Conservation (phyloP, 2,329 filamentous ascomycete genomes). For the Magnaporthiopsis rhizophila region DNA sequence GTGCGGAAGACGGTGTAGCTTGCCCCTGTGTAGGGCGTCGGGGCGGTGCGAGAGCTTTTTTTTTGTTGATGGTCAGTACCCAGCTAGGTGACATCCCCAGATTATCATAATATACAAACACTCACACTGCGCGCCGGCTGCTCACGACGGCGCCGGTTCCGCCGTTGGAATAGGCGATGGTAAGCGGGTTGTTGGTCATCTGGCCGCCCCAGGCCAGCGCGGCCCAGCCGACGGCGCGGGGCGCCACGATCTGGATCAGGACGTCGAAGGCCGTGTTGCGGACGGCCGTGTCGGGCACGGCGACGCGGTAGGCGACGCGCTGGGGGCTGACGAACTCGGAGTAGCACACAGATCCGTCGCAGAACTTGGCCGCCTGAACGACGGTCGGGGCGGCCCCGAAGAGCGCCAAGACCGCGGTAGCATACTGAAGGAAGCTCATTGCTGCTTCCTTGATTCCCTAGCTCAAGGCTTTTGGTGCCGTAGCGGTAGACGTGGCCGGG, state of each 20-base stretch:
- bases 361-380: constrained; percentile 18
- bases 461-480: too few species aligned
- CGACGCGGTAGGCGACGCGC: constrained; percentile 19
- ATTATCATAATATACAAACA: constrained; percentile 2
- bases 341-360: constrained; percentile 22
- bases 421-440: constrained; percentile 18
- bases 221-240: constrained; percentile 31
- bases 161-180: constrained; percentile 30
- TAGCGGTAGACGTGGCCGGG: too few species aligned
- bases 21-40: constrained; percentile 24
- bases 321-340: constrained; percentile 19
- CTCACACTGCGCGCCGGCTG: constrained; percentile 28
- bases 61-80: too few species aligned
- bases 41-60: constrained; percentile 11
- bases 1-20: constrained; percentile 26
- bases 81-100: too few species aligned
- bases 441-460: neutral
- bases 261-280: constrained; percentile 24
- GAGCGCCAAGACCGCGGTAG: constrained; percentile 14
- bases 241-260: constrained; percentile 29
- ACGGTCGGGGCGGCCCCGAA: constrained; percentile 7
- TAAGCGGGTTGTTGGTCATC: constrained; percentile 34
- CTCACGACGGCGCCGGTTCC: constrained; percentile 25
- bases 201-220: constrained; percentile 31
- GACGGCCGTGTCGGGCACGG: constrained; percentile 23